Evolutionary conservation across 495 filamentous ascomycete species (phyloP), one percentile per base, ranked within the genome.

Genomic region (Aspergillus funiculosus): DNA sequence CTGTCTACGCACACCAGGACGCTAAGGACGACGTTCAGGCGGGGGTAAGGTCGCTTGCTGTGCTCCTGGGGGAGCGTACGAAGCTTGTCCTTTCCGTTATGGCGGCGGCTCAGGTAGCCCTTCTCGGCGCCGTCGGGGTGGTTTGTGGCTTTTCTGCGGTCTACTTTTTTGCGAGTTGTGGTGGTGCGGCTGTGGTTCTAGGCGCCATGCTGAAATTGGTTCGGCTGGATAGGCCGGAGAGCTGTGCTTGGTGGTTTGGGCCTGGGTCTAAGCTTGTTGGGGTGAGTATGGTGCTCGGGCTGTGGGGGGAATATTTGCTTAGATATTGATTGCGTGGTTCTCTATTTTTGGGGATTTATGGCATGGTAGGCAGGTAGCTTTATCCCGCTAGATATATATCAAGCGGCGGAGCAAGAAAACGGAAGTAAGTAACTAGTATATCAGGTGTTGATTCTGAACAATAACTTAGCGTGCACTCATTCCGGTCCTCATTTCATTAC

Each of bases 1-100:
- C 62, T 1, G 55, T 74, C 14, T 75, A 75, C 43, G 69, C 67
- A 0, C 59, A 66, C 49, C 71, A 73, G 44, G 71, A 75, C 48
- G 7, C 60, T 4, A 45, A 50, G 13, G 69, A 74, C 30, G 73
- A 77, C 44, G 38, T 61, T 18, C 61, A 67, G 27, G 63, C 54
- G 0, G 69, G 71, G 0, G 60, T 75, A 6, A 62, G 60, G 48
- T 50, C 49, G 17, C 57, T 68, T 56, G 70, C 69, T 9, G 50
- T 74, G 8, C 39, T 39, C 6, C 36, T 50, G 25, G 27, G 43
- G 14, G 10, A 40, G 3, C 21, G 15, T 11, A 37, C 50, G 7
- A 52, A 52, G 14, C 22, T 14, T 10, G 25, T 47, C 4, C 19
- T 28, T 7, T 28, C 42, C 4, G 10, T 47, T 15, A 5, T 47